Evolutionary conservation across 2,329 filamentous ascomycete genomes (phyloP).

Genomic region (Amphichorda felina): DNA sequence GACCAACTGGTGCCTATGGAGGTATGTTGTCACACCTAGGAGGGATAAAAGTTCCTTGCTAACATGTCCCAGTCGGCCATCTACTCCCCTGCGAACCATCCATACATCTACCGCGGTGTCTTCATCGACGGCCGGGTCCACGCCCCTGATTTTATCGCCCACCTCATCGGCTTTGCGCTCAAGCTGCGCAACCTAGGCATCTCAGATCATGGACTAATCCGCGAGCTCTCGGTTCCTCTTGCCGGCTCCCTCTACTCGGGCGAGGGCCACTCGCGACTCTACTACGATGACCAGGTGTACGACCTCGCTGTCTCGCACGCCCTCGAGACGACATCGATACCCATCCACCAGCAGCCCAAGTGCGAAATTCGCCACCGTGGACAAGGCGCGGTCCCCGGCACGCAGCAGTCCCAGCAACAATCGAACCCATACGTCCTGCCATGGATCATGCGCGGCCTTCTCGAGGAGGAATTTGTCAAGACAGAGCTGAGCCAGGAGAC

Average conservation of each 20-base stretch:
- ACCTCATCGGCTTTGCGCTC: slow-evolving; percentile 83
- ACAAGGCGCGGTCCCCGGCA: background rate
- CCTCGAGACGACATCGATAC: slow-evolving; percentile 46
- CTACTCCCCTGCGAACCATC: slow-evolving; percentile 75
- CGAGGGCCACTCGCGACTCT: slow-evolving; percentile 86
- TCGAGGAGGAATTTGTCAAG: slow-evolving; percentile 87
- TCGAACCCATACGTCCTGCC: slow-evolving; percentile 84
- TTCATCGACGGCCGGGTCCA: slow-evolving; percentile 92
- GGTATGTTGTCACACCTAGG: slow-evolving; percentile 29
- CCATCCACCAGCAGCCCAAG: slow-evolving; percentile 6
- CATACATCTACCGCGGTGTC: slow-evolving; percentile 89
- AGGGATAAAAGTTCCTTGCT: background rate
- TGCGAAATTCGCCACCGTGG: slow-evolving; percentile 7
- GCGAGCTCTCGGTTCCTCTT: slow-evolving; percentile 77
- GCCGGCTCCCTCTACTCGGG: slow-evolving; percentile 86
- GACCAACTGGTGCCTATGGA: slow-evolving; percentile 93
- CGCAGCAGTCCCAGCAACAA: slow-evolving; percentile 10
- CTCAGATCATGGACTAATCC: slow-evolving; percentile 83
- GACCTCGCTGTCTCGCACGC: slow-evolving; percentile 62
- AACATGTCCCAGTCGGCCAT: slow-evolving; percentile 55
- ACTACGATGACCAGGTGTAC: slow-evolving; percentile 82
- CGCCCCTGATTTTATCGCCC: slow-evolving; percentile 84
- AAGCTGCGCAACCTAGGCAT: slow-evolving; percentile 91
- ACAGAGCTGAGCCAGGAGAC: slow-evolving; percentile 70
- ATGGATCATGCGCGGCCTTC: slow-evolving; percentile 86